Conservation (phyloP, 208 protist genomes). For the Crithidia mellificae region DNA sequence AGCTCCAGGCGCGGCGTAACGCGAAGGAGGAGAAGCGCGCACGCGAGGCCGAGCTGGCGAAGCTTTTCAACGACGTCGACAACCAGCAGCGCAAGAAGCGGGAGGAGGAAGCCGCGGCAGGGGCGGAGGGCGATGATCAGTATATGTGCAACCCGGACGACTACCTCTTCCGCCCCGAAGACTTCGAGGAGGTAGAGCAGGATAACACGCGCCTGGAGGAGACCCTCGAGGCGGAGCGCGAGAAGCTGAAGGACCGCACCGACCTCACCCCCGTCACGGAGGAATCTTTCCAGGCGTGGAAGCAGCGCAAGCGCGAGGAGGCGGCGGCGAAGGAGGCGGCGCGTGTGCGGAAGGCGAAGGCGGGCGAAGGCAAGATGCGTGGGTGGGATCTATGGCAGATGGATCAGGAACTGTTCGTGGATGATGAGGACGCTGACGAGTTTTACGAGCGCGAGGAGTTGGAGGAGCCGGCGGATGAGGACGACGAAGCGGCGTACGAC, state of each 20-base stretch:
- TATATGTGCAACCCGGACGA: constrained; percentile 75
- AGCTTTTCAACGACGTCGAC: constrained; percentile 80
- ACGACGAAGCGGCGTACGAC: constrained; percentile 62
- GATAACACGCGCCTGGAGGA: constrained; percentile 87
- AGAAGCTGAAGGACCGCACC: constrained; percentile 69
- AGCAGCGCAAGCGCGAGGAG: constrained; percentile 65
- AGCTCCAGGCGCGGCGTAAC: constrained; percentile 60
- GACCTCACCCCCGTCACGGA: constrained; percentile 86
- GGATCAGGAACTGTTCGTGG: constrained; percentile 83
- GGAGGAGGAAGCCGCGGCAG: constrained; percentile 25
- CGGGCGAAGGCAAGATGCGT: constrained; percentile 71
- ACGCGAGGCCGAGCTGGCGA: constrained; percentile 82
- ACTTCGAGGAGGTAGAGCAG: constrained; percentile 86
- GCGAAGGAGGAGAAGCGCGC: constrained; percentile 80
- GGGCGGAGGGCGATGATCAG: constrained; percentile 37
- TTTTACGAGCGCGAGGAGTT: constrained; percentile 69
- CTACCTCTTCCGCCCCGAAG: constrained; percentile 89
- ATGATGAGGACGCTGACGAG: constrained; percentile 85
- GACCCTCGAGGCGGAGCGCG: constrained; percentile 81
- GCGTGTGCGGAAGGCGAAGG: constrained; percentile 69
- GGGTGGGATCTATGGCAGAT: constrained; percentile 87
- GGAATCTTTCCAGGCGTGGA: constrained; percentile 79
- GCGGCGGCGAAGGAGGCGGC: constrained; percentile 62
- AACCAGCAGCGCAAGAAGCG: constrained; percentile 31
- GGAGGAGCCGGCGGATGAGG: constrained; percentile 16